phyloP scores from a whole-genome alignment of 2,329 filamentous ascomycete genomes.

The Monilinia fructigena region DNA sequence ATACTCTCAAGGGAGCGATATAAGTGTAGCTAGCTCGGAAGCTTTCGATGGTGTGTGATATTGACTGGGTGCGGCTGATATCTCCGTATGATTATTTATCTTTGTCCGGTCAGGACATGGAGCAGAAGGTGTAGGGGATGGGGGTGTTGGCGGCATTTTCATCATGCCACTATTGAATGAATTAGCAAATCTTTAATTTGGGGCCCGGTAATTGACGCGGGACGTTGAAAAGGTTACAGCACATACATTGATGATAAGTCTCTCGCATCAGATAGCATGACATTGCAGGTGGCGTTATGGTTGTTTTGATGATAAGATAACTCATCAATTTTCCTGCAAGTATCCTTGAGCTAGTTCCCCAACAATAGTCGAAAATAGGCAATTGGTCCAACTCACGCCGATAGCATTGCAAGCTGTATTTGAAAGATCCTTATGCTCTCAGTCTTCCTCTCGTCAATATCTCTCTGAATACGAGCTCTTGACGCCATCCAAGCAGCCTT shows the following conservation, averaged over 20 bases:
- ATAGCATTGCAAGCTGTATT: constrained; percentile 31
- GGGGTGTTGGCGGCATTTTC: constrained; percentile 13
- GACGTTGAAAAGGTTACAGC: constrained; percentile 5
- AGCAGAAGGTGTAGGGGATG: constrained; percentile 18
- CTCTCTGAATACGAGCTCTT: constrained; percentile 28
- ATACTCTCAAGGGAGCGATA: constrained; percentile 21
- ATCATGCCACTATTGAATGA: constrained; percentile 20
- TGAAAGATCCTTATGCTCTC: constrained; percentile 32
- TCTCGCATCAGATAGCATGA: constrained; percentile 20
- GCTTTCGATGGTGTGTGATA: constrained; percentile 15
- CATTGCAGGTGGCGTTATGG: constrained; percentile 28
- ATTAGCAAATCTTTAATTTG: constrained; percentile 17
- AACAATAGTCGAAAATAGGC: constrained; percentile 1
- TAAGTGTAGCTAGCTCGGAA: constrained; percentile 3
- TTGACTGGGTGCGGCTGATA: constrained; percentile 14
- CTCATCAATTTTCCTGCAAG: constrained; percentile 31
- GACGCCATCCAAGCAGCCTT: constrained; percentile 30
- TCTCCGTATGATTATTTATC: constrained; percentile 18
- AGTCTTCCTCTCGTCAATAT: constrained; percentile 29
- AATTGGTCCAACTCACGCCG: constrained; percentile 28
- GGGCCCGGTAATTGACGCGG: background rate
- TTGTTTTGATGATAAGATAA: constrained; percentile 33
- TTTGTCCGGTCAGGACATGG: background rate
- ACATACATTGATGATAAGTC: constrained; percentile 22
- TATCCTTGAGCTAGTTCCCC: constrained; percentile 14